Evolutionary conservation across 2,329 filamentous ascomycete genomes (phyloP).

Genomic region (Aureobasidium leucospermi): DNA sequence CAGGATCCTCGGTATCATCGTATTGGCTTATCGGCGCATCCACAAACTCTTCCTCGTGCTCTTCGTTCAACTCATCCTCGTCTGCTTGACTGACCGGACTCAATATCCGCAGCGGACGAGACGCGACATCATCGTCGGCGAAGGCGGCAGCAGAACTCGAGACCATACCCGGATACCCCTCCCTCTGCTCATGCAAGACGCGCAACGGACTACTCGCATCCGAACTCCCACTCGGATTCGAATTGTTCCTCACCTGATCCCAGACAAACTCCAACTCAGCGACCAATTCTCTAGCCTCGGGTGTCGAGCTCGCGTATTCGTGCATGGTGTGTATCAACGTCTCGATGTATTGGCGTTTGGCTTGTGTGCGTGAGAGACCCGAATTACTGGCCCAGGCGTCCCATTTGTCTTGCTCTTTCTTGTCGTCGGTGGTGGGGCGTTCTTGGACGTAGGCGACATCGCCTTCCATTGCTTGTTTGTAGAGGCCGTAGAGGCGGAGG

Average conservation of each 20-base stretch:
- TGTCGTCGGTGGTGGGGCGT: conserved; percentile 47
- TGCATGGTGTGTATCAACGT: conserved; percentile 96
- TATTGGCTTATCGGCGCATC: conserved; percentile 18
- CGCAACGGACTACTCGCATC: conserved; percentile 12
- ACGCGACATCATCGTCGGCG: neutral
- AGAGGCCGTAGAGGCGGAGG: conserved; percentile 89
- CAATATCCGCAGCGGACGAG: conserved; percentile 48
- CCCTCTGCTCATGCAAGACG: conserved; percentile 1
- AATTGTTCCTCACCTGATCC: conserved; percentile 87
- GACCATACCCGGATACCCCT: conserved; percentile 4
- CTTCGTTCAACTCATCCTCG: conserved; percentile 32
- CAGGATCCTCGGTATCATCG: conserved; percentile 11
- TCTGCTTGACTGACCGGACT: conserved; percentile 74
- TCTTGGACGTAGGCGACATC: conserved; percentile 94
- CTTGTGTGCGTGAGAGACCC: conserved; percentile 77
- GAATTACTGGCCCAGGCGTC: conserved; percentile 92
- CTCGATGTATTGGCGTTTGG: conserved; percentile 88
- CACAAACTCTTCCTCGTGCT: conserved; percentile 27
- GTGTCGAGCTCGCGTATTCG: conserved; percentile 77
- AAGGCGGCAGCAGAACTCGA: conserved; percentile 5
- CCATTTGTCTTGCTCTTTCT: conserved; percentile 42
- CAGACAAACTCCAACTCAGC: conserved; percentile 97
- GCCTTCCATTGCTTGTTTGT: conserved; percentile 99
- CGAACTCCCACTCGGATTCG: conserved; percentile 11
- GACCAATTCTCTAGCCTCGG: conserved; percentile 80